Conservation (phyloP, 2,329 filamentous ascomycete genomes). For the Epichloe coenophiala region DNA sequence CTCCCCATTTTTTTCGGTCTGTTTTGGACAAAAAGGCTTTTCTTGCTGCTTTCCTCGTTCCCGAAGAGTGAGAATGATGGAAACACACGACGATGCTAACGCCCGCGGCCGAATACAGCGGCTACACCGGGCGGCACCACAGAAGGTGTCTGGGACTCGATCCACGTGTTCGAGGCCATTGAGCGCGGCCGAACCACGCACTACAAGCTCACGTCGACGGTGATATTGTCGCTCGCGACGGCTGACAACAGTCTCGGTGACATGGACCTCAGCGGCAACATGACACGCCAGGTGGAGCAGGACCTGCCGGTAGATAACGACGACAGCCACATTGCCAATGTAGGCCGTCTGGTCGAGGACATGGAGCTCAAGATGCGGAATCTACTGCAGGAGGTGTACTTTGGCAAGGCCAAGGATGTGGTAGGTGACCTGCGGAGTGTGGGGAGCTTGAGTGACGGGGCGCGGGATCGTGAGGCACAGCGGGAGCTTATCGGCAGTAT, state of each 20-base stretch:
- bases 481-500: constrained; percentile 69
- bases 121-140: constrained; percentile 51
- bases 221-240: constrained; percentile 77
- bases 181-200: constrained; percentile 84
- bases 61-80: background rate
- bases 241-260: constrained; percentile 49
- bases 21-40: background rate
- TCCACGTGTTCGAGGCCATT: constrained; percentile 95
- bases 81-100: background rate
- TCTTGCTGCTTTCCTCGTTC: background rate
- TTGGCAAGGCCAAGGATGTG: constrained; percentile 97
- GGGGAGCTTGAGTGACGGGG: constrained; percentile 69
- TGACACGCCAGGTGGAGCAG: constrained; percentile 92
- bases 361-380: constrained; percentile 99
- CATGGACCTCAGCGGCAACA: constrained; percentile 90
- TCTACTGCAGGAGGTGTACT: constrained; percentile 95
- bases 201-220: constrained; percentile 95
- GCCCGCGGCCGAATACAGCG: constrained; percentile 28
- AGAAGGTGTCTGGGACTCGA: constrained; percentile 89
- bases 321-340: constrained; percentile 87
- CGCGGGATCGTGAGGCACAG: constrained; percentile 72
- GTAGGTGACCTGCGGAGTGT: constrained; percentile 89
- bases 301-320: constrained; percentile 84
- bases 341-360: constrained; percentile 88
- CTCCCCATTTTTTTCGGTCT: background rate